Conservation (phyloP, 2,329 filamentous ascomycete species). For the Cordyceps cicadae region DNA sequence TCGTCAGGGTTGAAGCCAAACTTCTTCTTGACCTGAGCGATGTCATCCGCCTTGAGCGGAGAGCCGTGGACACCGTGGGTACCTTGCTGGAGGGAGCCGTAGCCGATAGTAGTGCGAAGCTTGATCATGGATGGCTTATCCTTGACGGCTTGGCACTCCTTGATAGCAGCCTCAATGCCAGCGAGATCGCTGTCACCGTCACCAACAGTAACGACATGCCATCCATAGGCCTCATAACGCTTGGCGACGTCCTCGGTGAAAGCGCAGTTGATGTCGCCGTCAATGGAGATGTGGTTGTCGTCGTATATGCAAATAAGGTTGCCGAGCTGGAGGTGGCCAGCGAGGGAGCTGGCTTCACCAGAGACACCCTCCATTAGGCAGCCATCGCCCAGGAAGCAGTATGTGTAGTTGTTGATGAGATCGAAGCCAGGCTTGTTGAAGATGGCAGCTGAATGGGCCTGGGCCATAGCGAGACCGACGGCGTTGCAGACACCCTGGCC, state of each 20-base stretch:
- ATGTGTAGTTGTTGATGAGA: constrained; percentile 94
- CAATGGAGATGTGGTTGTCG: constrained; percentile 94
- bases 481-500: constrained; percentile 97
- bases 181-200: constrained; percentile 86
- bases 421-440: constrained; percentile 97
- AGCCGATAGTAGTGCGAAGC: constrained; percentile 95
- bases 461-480: constrained; percentile 93
- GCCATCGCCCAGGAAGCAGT: constrained; percentile 92
- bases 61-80: constrained; percentile 95
- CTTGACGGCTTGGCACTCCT: constrained; percentile 75
- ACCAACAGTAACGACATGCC: constrained; percentile 78
- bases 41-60: constrained; percentile 89
- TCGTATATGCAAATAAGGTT: constrained; percentile 97
- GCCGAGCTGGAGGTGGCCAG: constrained; percentile 93
- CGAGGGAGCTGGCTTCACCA: constrained; percentile 81
- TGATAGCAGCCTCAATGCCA: constrained; percentile 80
- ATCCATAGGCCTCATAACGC: constrained; percentile 95
- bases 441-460: constrained; percentile 78
- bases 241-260: constrained; percentile 96
- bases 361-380: constrained; percentile 98
- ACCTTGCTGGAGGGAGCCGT: constrained; percentile 85
- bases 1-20: constrained; percentile 95
- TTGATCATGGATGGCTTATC: constrained; percentile 97
- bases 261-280: constrained; percentile 89
- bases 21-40: constrained; percentile 85